Conservation (phyloP, 2,329 filamentous ascomycete genomes). For the Trichoderma hamatum region DNA sequence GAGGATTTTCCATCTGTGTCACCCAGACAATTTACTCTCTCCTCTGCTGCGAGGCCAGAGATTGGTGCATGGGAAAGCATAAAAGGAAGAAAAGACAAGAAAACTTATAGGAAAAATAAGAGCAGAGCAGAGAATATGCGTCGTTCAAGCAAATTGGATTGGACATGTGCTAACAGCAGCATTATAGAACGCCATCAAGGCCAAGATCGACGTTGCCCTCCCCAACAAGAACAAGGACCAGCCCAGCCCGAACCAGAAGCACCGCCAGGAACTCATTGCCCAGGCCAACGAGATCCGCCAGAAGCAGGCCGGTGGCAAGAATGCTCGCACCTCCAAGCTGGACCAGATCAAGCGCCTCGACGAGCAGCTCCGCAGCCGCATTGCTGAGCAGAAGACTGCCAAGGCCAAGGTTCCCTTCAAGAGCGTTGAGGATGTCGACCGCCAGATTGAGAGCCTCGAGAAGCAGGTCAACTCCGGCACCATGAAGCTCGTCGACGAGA, state of each 20-base stretch:
- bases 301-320: slow-evolving; percentile 87
- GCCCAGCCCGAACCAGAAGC: slow-evolving; percentile 78
- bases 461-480: slow-evolving; percentile 83
- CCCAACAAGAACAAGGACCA: slow-evolving; percentile 76
- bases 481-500: slow-evolving; percentile 97
- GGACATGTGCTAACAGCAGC: slow-evolving; percentile 1
- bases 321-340: slow-evolving; percentile 72
- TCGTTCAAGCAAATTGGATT: background rate
- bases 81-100: background rate
- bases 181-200: slow-evolving; percentile 81
- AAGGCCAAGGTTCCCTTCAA: slow-evolving; percentile 83
- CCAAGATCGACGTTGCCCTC: slow-evolving; percentile 82
- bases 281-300: slow-evolving; percentile 82
- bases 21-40: background rate
- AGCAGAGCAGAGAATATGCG: background rate
- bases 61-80: background rate
- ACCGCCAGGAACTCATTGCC: slow-evolving; percentile 79
- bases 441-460: slow-evolving; percentile 77
- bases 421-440: slow-evolving; percentile 83
- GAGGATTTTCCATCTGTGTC: background rate
- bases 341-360: slow-evolving; percentile 94
- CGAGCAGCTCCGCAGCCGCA: slow-evolving; percentile 81
- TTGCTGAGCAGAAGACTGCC: slow-evolving; percentile 84
- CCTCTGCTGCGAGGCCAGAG: background rate
- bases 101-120: background rate